Conservation (phyloP, 106 monocot genomes). For the Dioscorea dumetorum region DNA sequence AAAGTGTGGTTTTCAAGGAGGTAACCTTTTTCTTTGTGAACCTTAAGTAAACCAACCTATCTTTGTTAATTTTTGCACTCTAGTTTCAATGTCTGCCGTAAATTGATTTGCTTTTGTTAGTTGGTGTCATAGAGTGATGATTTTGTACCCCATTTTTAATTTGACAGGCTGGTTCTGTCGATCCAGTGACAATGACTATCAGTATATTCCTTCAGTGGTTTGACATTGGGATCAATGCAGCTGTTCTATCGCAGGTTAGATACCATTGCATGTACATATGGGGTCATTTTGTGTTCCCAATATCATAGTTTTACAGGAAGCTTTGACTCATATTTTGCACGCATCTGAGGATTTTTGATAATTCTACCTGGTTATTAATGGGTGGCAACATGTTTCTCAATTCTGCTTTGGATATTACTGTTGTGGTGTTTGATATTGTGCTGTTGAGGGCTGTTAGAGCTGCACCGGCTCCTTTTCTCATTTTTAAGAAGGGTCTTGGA, state of each 20-base stretch:
- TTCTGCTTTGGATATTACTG: too few relatives aligned
- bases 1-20: constrained; percentile 95
- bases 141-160: background rate
- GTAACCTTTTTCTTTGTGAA: constrained; percentile 24
- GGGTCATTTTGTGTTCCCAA: too few relatives aligned
- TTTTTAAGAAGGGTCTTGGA: too few relatives aligned
- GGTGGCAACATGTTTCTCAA: too few relatives aligned
- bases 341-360: too few relatives aligned
- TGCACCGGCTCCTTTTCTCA: too few relatives aligned
- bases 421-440: too few relatives aligned
- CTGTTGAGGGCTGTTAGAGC: too few relatives aligned
- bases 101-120: background rate
- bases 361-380: too few relatives aligned
- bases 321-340: too few relatives aligned
- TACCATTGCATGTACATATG: background rate
- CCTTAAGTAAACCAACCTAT: background rate
- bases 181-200: constrained; percentile 92
- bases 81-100: background rate
- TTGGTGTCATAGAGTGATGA: background rate
- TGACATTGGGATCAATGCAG: constrained; percentile 90
- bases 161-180: constrained; percentile 72
- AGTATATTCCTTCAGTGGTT: constrained; percentile 82
- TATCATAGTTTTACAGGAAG: too few relatives aligned
- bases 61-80: background rate
- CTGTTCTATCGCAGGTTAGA: constrained; percentile 76